Conservation (phyloP, 495 filamentous ascomycete genomes). For the Aspergillus steynii region DNA sequence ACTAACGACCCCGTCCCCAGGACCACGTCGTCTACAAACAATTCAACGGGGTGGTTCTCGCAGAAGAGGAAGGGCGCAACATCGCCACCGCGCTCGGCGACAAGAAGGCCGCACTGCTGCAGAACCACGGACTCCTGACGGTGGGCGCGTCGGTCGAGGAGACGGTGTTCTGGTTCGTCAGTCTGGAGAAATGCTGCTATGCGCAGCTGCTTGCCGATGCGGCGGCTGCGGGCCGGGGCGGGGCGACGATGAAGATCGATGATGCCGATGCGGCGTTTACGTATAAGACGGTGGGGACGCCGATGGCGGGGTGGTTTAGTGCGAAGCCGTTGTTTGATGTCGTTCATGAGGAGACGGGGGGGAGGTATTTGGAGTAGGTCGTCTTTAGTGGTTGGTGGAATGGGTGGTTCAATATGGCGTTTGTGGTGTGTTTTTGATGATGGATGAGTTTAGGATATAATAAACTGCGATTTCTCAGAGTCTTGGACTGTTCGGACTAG, state of each 20-base stretch:
- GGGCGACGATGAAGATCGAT: conserved; percentile 63
- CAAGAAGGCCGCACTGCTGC: conserved; percentile 69
- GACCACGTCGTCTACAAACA: conserved; percentile 63
- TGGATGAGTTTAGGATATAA: no score
- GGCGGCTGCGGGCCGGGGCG: conserved; percentile 64
- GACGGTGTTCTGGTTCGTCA: conserved; percentile 74
- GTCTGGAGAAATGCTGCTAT: conserved; percentile 73
- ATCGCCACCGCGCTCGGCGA: conserved; percentile 65
- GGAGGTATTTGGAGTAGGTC: conserved; percentile 52
- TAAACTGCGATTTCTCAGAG: no score
- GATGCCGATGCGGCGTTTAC: conserved; percentile 69
- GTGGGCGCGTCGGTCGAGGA: conserved; percentile 58
- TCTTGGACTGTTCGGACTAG: no score
- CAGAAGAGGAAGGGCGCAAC: conserved; percentile 64
- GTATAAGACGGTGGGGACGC: conserved; percentile 63
- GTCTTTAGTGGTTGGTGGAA: background rate
- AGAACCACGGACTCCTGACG: conserved; percentile 68
- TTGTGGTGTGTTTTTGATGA: background rate
- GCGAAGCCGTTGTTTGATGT: conserved; percentile 75
- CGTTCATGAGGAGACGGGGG: conserved; percentile 63
- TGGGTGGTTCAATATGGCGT: no score
- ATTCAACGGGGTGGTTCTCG: conserved; percentile 75
- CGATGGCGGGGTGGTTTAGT: conserved; percentile 67
- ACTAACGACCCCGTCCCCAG: conserved; percentile 24
- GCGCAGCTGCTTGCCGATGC: conserved; percentile 77